Evolutionary conservation across 768 basidiomycete genomes (phyloP), one percentile per base, ranked within the genome.

Genomic region (Piloderma croceum): DNA sequence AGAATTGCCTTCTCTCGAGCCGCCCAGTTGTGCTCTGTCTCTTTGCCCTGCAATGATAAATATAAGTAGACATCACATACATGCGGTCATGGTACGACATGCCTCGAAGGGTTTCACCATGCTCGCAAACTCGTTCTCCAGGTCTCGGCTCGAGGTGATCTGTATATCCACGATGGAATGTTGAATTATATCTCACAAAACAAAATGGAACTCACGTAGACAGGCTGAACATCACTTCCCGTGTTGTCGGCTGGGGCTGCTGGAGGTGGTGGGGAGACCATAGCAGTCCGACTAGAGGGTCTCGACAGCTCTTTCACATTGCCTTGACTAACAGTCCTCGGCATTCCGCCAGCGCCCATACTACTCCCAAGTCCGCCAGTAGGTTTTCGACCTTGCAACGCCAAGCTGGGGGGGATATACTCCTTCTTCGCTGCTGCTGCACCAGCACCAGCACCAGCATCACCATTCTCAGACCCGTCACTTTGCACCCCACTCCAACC

Each of bases 1-100:
- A 77, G 69, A 45, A 93, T 71, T 7, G 84, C 73, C 49, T 73
- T 74, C 46, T 99, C 94, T 43, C 94, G 76, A 21, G 71, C 66
- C 31, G 76, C 71, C 94, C 94, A 99, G 51, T 99, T 99, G 47
- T 93, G 89, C 57, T 99, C 94, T 1, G 87, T 86, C 65, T 99
- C 94, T 64, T 79, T 94, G n/a, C 94, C 96, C 84, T 91, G 46
- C 3, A 41, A 34, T 34, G 37, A 32, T 39, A n/a, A 35, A 24
- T 17, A 13, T 9, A 23, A 15, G n/a, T 36, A 11, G 27, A n/a
- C 15, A 31, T 17, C 29, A 36, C 15, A 17, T 42, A 25, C 31
- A 24, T n/a, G 24, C 24, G 33, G n/a, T 32, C 38, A 12, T 38
- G 38, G 24, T 41, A 37, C 24, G 21, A 52, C 67, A 36, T 53